Evolutionary conservation across 1,139 yeast genomes (phyloP).

Genomic region (Blastobotrys raffinosifermentans): DNA sequence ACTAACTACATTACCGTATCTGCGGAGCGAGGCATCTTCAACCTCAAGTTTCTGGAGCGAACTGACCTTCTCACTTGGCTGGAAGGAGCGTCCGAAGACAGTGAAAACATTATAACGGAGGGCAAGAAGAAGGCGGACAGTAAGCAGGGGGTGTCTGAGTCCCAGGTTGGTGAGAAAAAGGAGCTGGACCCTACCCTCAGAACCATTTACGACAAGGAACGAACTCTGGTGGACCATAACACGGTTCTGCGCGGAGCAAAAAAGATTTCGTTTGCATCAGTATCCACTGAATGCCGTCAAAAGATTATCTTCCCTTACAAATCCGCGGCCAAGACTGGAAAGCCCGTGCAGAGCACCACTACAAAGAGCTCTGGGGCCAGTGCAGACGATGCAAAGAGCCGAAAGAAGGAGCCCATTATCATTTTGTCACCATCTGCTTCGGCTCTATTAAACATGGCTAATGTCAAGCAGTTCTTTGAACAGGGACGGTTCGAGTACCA

Average conservation of each 20-base stretch:
- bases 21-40: constrained; percentile 55
- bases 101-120: constrained; percentile 35
- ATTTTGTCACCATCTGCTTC: constrained; percentile 93
- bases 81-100: constrained; percentile 55
- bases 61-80: constrained; percentile 81
- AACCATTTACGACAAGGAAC: constrained; percentile 53
- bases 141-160: constrained; percentile 2
- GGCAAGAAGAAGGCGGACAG: constrained; percentile 5
- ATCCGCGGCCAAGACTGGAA: constrained; percentile 6
- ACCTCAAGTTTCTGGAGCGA: constrained; percentile 79
- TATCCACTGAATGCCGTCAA: constrained; percentile 65
- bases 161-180: constrained; percentile 12
- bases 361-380: constrained; percentile 1
- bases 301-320: constrained; percentile 40
- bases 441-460: constrained; percentile 71
- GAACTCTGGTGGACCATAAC: constrained; percentile 70
- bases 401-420: constrained; percentile 76
- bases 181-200: constrained; percentile 52
- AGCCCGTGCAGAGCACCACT: constrained; percentile 14
- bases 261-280: constrained; percentile 58
- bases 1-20: constrained; percentile 80
- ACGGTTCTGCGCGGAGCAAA: constrained; percentile 75
- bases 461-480: constrained; percentile 77
- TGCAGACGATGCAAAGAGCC: constrained; percentile 9
- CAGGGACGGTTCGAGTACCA: constrained; percentile 68